Conservation (phyloP, 257 asterid genomes). For the Coffea eugenioides region DNA sequence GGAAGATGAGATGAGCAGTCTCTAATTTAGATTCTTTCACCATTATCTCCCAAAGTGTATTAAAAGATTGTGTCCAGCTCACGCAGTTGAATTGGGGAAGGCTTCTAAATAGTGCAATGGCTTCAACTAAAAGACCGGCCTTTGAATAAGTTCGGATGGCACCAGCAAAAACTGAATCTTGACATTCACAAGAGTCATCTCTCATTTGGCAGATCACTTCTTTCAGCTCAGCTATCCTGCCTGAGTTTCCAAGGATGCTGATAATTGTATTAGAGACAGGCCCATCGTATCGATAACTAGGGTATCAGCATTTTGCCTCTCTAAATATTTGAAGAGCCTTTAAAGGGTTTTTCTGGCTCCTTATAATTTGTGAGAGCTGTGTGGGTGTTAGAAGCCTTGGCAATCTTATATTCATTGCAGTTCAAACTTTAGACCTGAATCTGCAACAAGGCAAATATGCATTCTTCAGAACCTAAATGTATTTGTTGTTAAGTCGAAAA, state of each 20-base stretch:
- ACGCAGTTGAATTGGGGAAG: slow-evolving; percentile 83
- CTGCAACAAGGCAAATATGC: slow-evolving; percentile 13
- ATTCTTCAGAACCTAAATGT: neutral
- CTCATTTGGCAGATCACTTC: slow-evolving; percentile 61
- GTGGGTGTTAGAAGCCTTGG: slow-evolving; percentile 77
- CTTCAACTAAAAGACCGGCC: slow-evolving; percentile 65
- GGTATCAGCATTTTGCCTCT: slow-evolving; percentile 61
- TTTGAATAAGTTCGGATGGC: slow-evolving; percentile 56
- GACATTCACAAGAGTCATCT: slow-evolving; percentile 75
- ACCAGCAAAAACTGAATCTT: slow-evolving; percentile 57
- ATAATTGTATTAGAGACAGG: slow-evolving; percentile 75
- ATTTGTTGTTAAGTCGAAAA: neutral
- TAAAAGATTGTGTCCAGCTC: slow-evolving; percentile 68
- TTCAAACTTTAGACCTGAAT: neutral
- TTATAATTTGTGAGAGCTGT: slow-evolving; percentile 64
- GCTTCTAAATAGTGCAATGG: slow-evolving; percentile 62
- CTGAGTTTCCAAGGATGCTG: slow-evolving; percentile 59
- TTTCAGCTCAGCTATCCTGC: slow-evolving; percentile 68
- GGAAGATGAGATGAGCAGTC: slow-evolving; percentile 46
- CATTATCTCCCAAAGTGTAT: slow-evolving; percentile 70
- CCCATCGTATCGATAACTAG: slow-evolving; percentile 58
- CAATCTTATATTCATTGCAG: slow-evolving; percentile 56
- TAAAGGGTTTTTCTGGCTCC: slow-evolving; percentile 2
- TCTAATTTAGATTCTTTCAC: slow-evolving; percentile 59
- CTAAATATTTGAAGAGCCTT: slow-evolving; percentile 76